Percentiles rank a stretch among this genome's conserved stretches.
Conservation (phyloP, 1,139 yeast species). For the Taphrina communis region DNA sequence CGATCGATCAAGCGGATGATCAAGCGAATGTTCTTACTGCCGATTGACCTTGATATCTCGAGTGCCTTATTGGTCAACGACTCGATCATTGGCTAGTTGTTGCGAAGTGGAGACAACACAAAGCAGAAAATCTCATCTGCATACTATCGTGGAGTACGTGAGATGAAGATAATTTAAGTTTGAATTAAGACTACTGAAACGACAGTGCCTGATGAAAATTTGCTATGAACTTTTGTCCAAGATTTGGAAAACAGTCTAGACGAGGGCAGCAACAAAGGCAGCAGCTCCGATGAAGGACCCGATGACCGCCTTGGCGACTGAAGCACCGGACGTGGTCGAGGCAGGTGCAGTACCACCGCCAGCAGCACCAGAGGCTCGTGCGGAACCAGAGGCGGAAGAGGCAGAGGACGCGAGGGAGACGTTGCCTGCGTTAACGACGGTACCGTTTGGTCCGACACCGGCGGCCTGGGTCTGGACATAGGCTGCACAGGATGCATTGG, state of each 20-base stretch:
- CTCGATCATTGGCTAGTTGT: no score
- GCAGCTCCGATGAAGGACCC: conserved; percentile 20
- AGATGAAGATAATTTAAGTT: no score
- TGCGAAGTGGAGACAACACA: no score
- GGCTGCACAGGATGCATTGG: conserved; percentile 29
- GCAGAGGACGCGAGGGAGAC: conserved; percentile 16
- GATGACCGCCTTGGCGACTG: not conserved
- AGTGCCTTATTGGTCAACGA: no score
- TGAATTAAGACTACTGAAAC: no score
- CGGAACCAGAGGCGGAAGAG: conserved; percentile 28
- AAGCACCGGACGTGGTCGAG: conserved; percentile 5
- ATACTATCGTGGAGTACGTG: no score
- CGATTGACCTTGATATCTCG: no score
- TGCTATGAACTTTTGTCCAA: no score
- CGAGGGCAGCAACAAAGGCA: conserved; percentile 8
- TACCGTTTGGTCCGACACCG: conserved; percentile 16
- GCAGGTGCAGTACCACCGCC: conserved; percentile 13
- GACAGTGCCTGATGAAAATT: no score
- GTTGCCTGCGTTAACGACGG: conserved; percentile 20
- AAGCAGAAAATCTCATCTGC: no score
- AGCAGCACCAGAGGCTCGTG: conserved; percentile 33
- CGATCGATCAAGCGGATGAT: no score
- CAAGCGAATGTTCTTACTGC: no score
- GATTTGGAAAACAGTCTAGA: not conserved
- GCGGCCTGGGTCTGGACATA: conserved; percentile 15